Evolutionary conservation across 371 early-diverging fungal species (phyloP), one percentile per base, ranked within the genome.

Genomic region (Mortierella sp.): DNA sequence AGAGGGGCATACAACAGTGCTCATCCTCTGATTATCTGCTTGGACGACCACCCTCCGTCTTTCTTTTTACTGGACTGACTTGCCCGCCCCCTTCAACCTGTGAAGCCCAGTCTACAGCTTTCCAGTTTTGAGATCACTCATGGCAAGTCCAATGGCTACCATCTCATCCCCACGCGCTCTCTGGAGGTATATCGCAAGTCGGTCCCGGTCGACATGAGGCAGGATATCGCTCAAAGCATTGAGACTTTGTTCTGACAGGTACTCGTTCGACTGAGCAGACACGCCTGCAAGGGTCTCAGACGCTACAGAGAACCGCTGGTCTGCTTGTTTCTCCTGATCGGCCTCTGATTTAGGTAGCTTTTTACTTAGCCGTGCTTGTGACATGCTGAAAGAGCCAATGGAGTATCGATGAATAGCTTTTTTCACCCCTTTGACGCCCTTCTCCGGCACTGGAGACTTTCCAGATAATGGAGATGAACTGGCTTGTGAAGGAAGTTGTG

Each of bases 101-200:
- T n/a, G n/a, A n/a, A 37, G 37, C 5, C 9, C 37, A 9, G 2
- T n/a, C n/a, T 65, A 75, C 30, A 75, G 25, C 51, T 61, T 63
- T 18, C 79, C 79, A 9, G 64, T 75, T n/a, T 79, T 62, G 25
- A 77, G 58, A 29, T 84, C 83, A 7, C 81, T 74, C 74, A 84
- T 80, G 9, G 84, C 84, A 18, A 84, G 60, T 9, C 83, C 81
- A 45, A 84, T 83, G 16, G 83, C 84, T 12, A 80, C 75, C 82
- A 83, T 83, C 55, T 75, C 75, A 62, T 84, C 84, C 9, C 84
- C 84, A 56, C 70, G 73, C 0, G 84, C 80, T 25, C 82, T 76
- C 50, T 74, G 66, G 45, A 84, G 57, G 62, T 84, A 84, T 23
- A 77, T 81, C 51, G 77, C 64, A 11, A 84, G 64, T 4, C 77